Percentiles rank a stretch among this genome's conserved stretches.
phyloP scores from a whole-genome alignment of 331 rosid species.

The Malus hybrid region DNA sequence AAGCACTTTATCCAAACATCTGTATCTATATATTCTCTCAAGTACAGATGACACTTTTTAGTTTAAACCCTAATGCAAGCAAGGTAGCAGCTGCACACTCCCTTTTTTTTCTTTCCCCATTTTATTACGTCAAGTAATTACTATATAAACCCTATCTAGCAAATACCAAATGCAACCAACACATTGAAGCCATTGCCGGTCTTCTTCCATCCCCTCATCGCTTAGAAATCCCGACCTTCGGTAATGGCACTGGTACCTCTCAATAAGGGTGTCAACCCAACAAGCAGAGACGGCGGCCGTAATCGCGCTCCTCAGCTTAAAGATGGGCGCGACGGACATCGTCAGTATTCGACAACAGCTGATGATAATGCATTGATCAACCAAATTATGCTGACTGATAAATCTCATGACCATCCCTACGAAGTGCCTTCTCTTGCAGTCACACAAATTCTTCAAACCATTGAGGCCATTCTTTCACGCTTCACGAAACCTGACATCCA shows the following conservation, averaged over 20 bases:
- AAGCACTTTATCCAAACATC: too few species aligned
- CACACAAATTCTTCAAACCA: constrained; percentile 5
- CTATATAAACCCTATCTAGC: neutral
- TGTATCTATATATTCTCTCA: too few species aligned
- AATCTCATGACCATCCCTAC: constrained; percentile 2
- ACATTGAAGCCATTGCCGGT: neutral
- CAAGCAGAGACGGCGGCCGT: neutral
- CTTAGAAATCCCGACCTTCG: neutral
- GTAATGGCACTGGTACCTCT: neutral
- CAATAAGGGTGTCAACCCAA: neutral
- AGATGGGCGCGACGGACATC: neutral
- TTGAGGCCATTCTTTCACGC: constrained; percentile 15
- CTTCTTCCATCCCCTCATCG: neutral
- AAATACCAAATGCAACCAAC: neutral
- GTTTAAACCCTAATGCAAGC: constrained; percentile 5
- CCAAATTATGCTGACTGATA: constrained; percentile 15
- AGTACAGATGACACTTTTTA: neutral
- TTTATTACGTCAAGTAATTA: neutral
- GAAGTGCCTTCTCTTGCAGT: neutral
- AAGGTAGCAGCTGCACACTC: neutral
- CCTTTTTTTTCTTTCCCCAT: neutral
- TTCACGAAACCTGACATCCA: neutral
- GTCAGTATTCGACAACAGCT: neutral
- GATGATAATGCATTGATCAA: constrained; percentile 2
- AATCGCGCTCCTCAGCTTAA: neutral